phyloP scores from a whole-genome alignment of 2,329 filamentous ascomycete genomes.

The Penicillium sp. region DNA sequence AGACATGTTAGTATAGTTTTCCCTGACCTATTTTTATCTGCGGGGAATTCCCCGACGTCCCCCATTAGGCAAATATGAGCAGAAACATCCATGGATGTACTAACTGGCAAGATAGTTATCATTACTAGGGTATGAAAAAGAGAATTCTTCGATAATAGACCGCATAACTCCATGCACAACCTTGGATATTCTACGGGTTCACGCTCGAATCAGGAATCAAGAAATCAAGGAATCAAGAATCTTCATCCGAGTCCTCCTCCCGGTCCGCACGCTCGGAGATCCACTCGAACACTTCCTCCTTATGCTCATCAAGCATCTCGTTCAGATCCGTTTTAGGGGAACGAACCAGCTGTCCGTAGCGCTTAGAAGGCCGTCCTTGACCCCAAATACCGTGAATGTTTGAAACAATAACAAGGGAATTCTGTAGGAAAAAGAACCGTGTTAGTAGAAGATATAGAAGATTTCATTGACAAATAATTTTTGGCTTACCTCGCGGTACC shows the following conservation, averaged over 20 bases:
- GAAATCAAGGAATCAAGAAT: background rate
- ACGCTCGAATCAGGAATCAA: background rate
- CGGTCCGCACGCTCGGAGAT: constrained; percentile 40
- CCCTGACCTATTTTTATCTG: background rate
- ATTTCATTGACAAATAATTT: background rate
- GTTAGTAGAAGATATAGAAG: background rate
- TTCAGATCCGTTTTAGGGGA: constrained; percentile 48
- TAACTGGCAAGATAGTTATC: background rate
- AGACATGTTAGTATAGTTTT: background rate
- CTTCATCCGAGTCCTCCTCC: constrained; percentile 26
- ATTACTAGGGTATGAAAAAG: constrained; percentile 2
- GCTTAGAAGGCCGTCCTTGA: constrained; percentile 56
- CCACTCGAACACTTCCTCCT: constrained; percentile 47
- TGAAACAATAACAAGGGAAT: constrained; percentile 76
- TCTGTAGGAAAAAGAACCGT: constrained; percentile 32
- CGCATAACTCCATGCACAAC: background rate
- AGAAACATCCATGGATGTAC: background rate
- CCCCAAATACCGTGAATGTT: constrained; percentile 73
- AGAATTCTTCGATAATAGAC: background rate
- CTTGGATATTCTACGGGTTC: background rate
- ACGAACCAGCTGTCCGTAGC: constrained; percentile 53
- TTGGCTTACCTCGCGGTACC: constrained; percentile 69
- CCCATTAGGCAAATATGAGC: background rate
- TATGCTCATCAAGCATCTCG: constrained; percentile 57
- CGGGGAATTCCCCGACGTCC: background rate